Base-by-base conservation (phyloP, 1,284 basidiomycete genomes). In the Malassezia sympodialis region DNA sequence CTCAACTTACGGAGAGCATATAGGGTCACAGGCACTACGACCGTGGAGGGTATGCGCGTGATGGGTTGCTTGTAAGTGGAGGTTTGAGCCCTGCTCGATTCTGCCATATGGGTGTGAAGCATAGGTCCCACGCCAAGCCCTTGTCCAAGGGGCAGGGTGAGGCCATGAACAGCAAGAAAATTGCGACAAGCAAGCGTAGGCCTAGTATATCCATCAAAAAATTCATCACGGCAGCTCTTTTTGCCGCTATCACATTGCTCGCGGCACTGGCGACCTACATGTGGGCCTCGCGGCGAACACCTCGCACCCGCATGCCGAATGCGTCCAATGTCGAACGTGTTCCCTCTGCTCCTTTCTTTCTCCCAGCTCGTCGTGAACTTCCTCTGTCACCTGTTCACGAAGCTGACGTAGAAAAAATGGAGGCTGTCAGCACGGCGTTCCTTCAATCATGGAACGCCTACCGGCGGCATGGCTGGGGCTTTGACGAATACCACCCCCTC, bases 401-500 rank as follows among this genome's bases (percentile, higher is more conserved):
- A 31, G 68, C 64, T 2, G 70, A 72, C 43, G 15, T 26, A 2
- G 44, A 47, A 8, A 62, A 57, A 44, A 60, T 52, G 14, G 54
- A 51, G 7, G 70, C 68, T n/a, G 51, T 74, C 17, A 45, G 56
- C 1, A 60, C 50, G 2, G 72, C 72, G 8, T 73, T 74, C 53
- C 45, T 52, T n/a, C 54, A 68, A 21, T 71, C 68, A 1, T 74
- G 72, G 72, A 51, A 52, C 1, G 69, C 69, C 3, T 74, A 74
- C 53, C 59, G 50, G 28, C 50, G 55, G 23, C 61, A 74, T 49
- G 72, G 70, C 1, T 74, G 68, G 67, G 70, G 67, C n/a, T 58
- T 55, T 30, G 72, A 74, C 56, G 72, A 74, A 49, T 73, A 68
- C 37, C 72, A 74, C 37, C 72, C 72, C 1, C 59, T 73, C 41